Evolutionary conservation across 176 grass and related monocot genomes (phyloP).

Genomic region (Pharus latifolius): DNA sequence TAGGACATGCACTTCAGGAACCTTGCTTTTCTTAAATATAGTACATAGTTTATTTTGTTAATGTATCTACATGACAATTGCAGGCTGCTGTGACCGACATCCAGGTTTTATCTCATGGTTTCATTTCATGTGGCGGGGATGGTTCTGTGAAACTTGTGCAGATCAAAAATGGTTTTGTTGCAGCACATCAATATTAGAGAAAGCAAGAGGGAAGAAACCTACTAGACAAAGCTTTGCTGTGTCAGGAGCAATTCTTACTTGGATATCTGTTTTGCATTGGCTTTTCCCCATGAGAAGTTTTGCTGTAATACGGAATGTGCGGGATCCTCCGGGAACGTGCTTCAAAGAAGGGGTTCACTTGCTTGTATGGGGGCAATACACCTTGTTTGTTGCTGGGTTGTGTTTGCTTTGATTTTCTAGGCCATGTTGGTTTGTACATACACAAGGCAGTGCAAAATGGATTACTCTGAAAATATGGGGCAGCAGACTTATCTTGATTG

Average conservation of each 20-base stretch:
- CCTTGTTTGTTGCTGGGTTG: neutral
- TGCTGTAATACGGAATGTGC: neutral
- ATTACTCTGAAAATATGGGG: neutral
- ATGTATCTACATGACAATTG: conserved; percentile 16
- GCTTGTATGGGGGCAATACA: neutral
- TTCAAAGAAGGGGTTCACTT: too few relatives aligned
- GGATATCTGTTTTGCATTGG: too few relatives aligned
- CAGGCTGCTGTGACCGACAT: conserved; percentile 92
- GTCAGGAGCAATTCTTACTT: too few relatives aligned
- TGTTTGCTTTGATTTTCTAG: neutral
- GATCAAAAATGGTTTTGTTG: conserved; percentile 44
- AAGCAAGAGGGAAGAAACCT: conserved; percentile 8
- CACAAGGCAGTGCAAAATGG: neutral
- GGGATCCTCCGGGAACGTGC: neutral
- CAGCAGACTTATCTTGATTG: neutral
- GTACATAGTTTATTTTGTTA: neutral
- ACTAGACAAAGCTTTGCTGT: neutral
- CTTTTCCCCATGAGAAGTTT: neutral
- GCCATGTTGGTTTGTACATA: neutral
- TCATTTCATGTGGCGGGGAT: conserved; percentile 86
- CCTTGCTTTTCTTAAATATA: too few relatives aligned
- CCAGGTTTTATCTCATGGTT: conserved; percentile 67
- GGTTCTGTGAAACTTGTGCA: conserved; percentile 80
- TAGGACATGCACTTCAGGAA: too few relatives aligned
- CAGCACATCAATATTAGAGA: conserved; percentile 9